Base-by-base conservation (phyloP, 495 filamentous ascomycete genomes). In the Tricharina praecox region DNA sequence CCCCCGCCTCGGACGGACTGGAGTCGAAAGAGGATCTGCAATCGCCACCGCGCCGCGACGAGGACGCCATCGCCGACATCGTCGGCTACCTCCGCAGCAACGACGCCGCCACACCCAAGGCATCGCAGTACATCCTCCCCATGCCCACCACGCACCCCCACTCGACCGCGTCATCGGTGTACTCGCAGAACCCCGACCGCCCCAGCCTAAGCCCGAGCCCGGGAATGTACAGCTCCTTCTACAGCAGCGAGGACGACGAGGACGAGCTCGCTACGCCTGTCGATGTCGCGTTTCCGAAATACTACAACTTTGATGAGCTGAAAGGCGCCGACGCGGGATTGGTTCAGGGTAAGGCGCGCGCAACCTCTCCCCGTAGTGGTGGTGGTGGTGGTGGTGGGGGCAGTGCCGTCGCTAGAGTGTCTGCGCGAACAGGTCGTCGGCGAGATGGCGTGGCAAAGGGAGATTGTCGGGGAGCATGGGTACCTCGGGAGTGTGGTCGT, bases 261-360 rank as follows among this genome's bases (percentile, higher is more conserved):
- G 53, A 49, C 16, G 21, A 25, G n/a, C 3, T 30, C 2, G 8
- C 41, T 18, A 30, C 21, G 24, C 24, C 20, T 13, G 41, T 30
- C 11, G 41, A 24, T 24, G 20, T 2, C 1, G 13, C 16, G 32
- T 58, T 47, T 24, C 55, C 55, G 16, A 50, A 50, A 26, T 58
- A 53, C 28, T 58, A 53, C 30, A 58, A 58, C 24, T 58, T 58
- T 33, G 55, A 58, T 50, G 55, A 58, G 23, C 35, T 58, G 49
- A 54, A 55, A 13, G 56, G 56, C 54, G 28, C 38, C 50, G 2
- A 21, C 15, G 10, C n/a, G 21, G 7, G 20, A 21, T n/a, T n/a
- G n/a, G n/a, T n/a, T n/a, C n/a, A n/a, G n/a, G n/a, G n/a, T n/a
- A n/a, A n/a, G n/a, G n/a, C n/a, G n/a, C n/a, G n/a, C n/a, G n/a